Percentiles rank a stretch among this genome's conserved stretches.
Conservation (phyloP, 148 eudicot species). For the Vaccinium vitisidaea region DNA sequence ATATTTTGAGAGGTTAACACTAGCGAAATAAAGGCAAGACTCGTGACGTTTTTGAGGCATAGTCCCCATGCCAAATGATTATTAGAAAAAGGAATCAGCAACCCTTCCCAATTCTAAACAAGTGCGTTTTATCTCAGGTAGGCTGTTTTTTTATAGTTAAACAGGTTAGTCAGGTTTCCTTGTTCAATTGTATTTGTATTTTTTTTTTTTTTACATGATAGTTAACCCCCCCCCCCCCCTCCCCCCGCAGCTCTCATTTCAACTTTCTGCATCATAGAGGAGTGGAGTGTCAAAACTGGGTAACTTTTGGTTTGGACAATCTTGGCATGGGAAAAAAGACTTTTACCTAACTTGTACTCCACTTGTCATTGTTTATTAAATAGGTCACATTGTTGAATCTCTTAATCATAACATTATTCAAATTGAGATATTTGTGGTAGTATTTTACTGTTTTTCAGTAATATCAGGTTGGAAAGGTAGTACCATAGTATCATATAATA, state of each 20-base stretch:
- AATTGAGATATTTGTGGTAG: background rate
- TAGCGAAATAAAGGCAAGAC: too few relatives aligned
- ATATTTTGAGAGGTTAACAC: too few relatives aligned
- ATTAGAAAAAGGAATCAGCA: too few relatives aligned
- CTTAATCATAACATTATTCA: slow-evolving; percentile 6
- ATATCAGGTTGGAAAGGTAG: background rate
- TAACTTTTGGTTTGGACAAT: background rate
- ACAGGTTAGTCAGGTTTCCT: slow-evolving; percentile 9
- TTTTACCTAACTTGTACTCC: slow-evolving; percentile 20
- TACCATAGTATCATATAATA: background rate
- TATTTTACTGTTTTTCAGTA: background rate
- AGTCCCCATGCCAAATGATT: too few relatives aligned
- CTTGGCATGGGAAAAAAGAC: slow-evolving; percentile 11
- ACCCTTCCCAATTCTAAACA: too few relatives aligned
- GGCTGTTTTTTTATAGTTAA: too few relatives aligned
- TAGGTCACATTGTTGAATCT: slow-evolving; percentile 11
- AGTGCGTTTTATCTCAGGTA: too few relatives aligned
- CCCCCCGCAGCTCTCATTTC: background rate
- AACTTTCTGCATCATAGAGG: slow-evolving; percentile 10
- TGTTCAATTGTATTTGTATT: background rate
- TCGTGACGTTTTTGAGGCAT: too few relatives aligned
- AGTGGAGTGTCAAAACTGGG: background rate
- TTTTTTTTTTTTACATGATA: background rate
- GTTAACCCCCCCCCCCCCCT: slow-evolving; percentile 11
- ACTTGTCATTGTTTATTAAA: slow-evolving; percentile 1